Conservation (phyloP, 805 yeast genomes). For the Saccharomycopsis sp. region DNA sequence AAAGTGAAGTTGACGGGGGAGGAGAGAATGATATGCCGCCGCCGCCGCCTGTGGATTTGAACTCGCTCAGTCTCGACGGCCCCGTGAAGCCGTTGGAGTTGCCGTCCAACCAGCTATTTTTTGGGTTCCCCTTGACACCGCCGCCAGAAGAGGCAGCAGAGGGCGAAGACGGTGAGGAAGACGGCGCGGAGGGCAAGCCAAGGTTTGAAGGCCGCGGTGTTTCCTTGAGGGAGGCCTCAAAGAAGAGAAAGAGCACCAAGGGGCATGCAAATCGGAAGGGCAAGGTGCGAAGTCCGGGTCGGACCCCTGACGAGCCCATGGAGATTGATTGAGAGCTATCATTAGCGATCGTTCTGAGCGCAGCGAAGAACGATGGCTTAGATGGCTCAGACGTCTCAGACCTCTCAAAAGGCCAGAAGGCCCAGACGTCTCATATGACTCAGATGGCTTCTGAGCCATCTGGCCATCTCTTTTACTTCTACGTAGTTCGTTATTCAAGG, state of each 20-base stretch:
- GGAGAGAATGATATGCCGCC: conserved; percentile 7
- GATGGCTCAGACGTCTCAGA: neutral
- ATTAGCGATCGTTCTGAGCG: neutral
- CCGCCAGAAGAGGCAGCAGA: conserved; percentile 31
- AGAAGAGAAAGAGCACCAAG: conserved; percentile 32
- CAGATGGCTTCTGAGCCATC: no score
- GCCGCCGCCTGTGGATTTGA: conserved; percentile 28
- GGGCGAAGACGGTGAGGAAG: conserved; percentile 28
- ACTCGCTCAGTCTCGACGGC: conserved; percentile 43
- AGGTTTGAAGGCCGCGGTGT: conserved; percentile 64
- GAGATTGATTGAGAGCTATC: conserved; percentile 9
- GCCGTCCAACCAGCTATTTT: conserved; percentile 82
- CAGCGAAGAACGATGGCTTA: neutral
- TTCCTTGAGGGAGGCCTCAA: conserved; percentile 61
- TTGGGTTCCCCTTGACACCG: conserved; percentile 70
- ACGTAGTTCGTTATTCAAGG: no score
- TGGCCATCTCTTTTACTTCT: no score
- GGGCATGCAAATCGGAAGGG: conserved; percentile 1
- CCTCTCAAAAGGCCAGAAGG: no score
- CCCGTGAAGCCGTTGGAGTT: conserved; percentile 64
- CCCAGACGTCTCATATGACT: no score
- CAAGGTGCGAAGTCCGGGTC: conserved; percentile 16
- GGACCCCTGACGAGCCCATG: conserved; percentile 9
- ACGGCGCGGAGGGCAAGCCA: conserved; percentile 23
- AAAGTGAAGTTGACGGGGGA: conserved; percentile 18